Conservation (phyloP, 352 stramenopile genomes). For the Peronospora destructor region DNA sequence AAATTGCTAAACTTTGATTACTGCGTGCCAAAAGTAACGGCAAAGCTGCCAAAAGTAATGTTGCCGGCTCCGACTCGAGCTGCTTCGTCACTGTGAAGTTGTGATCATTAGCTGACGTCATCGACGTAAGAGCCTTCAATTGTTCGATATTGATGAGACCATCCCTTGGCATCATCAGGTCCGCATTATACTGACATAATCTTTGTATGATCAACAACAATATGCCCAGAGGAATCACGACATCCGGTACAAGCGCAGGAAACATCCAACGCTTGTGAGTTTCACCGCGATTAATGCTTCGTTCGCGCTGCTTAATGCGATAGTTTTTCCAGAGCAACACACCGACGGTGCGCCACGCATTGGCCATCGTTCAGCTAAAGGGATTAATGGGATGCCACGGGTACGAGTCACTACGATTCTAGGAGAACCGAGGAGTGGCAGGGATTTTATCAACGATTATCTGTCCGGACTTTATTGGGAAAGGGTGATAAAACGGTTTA, state of each 20-base stretch:
- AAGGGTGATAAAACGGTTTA: too few relatives aligned
- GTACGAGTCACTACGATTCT: constrained; percentile 2
- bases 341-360: constrained; percentile 32
- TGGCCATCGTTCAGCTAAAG: constrained; percentile 9
- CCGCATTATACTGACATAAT: constrained; percentile 51
- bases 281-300: constrained; percentile 46
- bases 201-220: constrained; percentile 53
- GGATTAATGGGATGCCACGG: constrained; percentile 4
- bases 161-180: constrained; percentile 9
- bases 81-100: background rate
- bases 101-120: background rate
- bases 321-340: constrained; percentile 82
- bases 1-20: constrained; percentile 50
- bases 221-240: constrained; percentile 53
- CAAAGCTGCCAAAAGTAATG: constrained; percentile 44
- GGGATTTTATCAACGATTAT: too few relatives aligned
- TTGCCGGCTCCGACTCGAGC: constrained; percentile 16
- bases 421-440: background rate
- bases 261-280: constrained; percentile 45
- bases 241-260: constrained; percentile 58
- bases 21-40: constrained; percentile 45
- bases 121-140: background rate
- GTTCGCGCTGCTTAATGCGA: constrained; percentile 77
- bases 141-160: background rate
- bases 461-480: too few relatives aligned